Base-by-base conservation (phyloP, 2,329 filamentous ascomycete genomes). In the Pseudogymnoascus sp. region DNA sequence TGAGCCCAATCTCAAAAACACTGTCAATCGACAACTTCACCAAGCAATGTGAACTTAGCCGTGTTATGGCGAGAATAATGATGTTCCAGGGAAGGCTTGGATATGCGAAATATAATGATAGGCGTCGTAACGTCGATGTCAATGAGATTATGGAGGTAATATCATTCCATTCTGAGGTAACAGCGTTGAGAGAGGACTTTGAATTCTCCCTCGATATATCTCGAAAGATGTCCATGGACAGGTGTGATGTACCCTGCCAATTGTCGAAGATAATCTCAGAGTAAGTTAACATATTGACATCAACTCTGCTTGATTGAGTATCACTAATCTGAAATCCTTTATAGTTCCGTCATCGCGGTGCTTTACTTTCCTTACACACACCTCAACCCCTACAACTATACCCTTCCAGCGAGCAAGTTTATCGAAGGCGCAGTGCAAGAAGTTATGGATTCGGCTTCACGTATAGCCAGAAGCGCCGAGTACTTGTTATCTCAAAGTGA, bases 21-120 rank as follows among this genome's bases (percentile, higher is more conserved):
- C 39, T 47, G n/a, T 36, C 41, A 11, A 60, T 60, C 37, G 47
- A 33, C 14, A 60, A 60, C 59, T 60, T 60, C n/a, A 57, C 57
- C 38, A 36, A 20, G 20, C 59, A 60, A 25, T 60, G 59, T 25
- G 39, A 60, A 11, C 59, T 60, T 30, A 60, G 59, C 36, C 59
- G 36, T 6, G 38, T 60, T 35, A 60, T 60, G 59, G 59, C 59
- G 47, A 53, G 59, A 25, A 60, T 60, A 20, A 47, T 50, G 38
- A 60, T 33, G 15, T 60, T 60, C 28, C 59, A 60, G 33, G 39
- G 25, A 25, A 41, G 12, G 15, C 15, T 41, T 14, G 47, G 41
- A 60, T 60, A 60, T 8, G 59, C 38, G 4, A 60, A 53, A 53
- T 53, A 12, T n/a, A 53, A 53, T 7, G 47, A 53, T 4, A 53